phyloP scores from a whole-genome alignment of 352 stramenopile genomes.

The Halophytophthora polymorphica region DNA sequence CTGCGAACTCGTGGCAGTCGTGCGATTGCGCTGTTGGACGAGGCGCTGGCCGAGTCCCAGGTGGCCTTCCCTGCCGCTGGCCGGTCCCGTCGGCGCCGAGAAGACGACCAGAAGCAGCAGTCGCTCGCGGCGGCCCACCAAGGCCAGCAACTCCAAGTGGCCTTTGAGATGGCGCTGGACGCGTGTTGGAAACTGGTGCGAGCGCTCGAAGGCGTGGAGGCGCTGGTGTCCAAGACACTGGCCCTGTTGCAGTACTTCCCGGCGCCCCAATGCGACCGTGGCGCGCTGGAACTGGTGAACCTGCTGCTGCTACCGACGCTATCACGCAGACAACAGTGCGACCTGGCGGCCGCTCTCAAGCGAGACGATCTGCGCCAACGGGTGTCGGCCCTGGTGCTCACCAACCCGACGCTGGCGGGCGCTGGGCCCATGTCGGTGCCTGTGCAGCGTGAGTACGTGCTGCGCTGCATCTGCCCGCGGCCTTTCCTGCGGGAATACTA shows the following conservation, averaged over 20 bases:
- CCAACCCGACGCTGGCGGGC: slow-evolving; percentile 37
- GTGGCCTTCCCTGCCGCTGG: slow-evolving; percentile 44
- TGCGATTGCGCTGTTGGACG: slow-evolving; percentile 56
- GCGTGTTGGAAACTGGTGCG: slow-evolving; percentile 63
- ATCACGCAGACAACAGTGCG: slow-evolving; percentile 21
- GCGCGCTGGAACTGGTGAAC: slow-evolving; percentile 37
- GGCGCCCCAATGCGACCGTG: slow-evolving; percentile 2
- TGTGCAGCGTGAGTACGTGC: slow-evolving; percentile 70
- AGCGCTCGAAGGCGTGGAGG: slow-evolving; percentile 48
- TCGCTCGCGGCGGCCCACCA: slow-evolving; percentile 26
- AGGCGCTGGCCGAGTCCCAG: slow-evolving; percentile 60
- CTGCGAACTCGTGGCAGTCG: slow-evolving; percentile 37
- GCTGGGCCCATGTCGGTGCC: slow-evolving; percentile 18
- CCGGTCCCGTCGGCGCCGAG: slow-evolving; percentile 9
- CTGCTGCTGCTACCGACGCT: slow-evolving; percentile 24
- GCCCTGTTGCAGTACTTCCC: slow-evolving; percentile 50
- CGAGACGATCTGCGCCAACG: slow-evolving; percentile 29
- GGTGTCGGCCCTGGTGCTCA: slow-evolving; percentile 39
- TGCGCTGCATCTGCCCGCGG: slow-evolving; percentile 67
- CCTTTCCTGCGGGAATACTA: slow-evolving; percentile 62
- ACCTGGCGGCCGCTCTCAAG: slow-evolving; percentile 42
- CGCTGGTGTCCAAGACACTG: slow-evolving; percentile 47
- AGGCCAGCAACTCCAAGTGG: slow-evolving; percentile 60
- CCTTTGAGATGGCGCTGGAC: slow-evolving; percentile 79
- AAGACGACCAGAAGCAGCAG: slow-evolving; percentile 34